These are phyloP conservation scores for Phaeosphaeriaceae sp. DNA, from an alignment of 2,329 filamentous ascomycete species.

Conservation along the genomic window DNA sequence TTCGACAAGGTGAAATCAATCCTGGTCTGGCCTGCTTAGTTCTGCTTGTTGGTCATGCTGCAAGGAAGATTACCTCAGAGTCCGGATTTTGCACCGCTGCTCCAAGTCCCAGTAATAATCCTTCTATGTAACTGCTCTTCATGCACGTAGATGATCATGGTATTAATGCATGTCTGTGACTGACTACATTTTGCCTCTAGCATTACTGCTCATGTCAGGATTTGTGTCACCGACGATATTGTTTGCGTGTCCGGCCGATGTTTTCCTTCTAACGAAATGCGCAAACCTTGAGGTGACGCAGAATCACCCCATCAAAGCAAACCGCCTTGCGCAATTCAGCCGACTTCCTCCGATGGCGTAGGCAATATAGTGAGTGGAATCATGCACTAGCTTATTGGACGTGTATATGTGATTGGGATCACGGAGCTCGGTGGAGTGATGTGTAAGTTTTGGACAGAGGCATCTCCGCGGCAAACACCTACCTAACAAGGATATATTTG, in stretches of 20 bases:
- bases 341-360: constrained; percentile 6
- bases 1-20: background rate
- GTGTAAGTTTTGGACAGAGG: background rate
- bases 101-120: no score
- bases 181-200: no score
- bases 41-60: background rate
- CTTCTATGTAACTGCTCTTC: no score
- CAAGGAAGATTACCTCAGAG: background rate
- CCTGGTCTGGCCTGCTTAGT: background rate
- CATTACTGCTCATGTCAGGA: no score
- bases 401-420: background rate
- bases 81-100: no score
- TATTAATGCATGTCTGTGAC: no score
- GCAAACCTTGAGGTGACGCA: constrained; percentile 3
- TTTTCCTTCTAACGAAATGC: background rate
- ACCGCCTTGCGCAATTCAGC: background rate
- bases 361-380: constrained; percentile 4
- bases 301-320: constrained; percentile 8
- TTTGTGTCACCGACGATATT: no score
- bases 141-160: no score
- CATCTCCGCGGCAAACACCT: constrained; percentile 8
- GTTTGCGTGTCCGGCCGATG: no score
- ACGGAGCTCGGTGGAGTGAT: constrained; percentile 6
- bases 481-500: background rate
- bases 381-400: constrained; percentile 2